Percentiles rank a stretch among this genome's conserved stretches.
Evolutionary conservation across 345 rosid species (phyloP).

Genomic region (Salix caprea): DNA sequence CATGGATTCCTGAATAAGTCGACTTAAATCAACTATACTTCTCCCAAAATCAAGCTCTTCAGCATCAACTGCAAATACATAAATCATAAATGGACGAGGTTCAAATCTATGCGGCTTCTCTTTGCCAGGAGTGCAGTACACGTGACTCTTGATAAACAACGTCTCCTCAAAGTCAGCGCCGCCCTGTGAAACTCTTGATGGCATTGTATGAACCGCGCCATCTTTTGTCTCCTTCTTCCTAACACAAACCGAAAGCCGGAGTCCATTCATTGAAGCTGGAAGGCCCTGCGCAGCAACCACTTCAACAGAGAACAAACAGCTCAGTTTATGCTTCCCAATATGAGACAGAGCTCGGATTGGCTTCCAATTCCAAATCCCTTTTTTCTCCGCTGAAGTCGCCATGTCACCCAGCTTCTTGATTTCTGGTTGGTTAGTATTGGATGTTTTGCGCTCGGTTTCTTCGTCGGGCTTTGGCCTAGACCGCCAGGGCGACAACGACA

Average conservation of each 20-base stretch:
- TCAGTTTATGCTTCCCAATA: constrained; percentile 81
- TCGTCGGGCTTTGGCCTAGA: constrained; percentile 66
- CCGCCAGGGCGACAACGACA: constrained; percentile 92
- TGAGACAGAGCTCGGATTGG: constrained; percentile 77
- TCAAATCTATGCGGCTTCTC: constrained; percentile 66
- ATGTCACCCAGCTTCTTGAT: constrained; percentile 31
- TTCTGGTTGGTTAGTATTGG: constrained; percentile 3
- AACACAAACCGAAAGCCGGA: constrained; percentile 80
- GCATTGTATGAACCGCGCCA: constrained; percentile 88
- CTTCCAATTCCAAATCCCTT: constrained; percentile 92
- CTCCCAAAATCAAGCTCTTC: constrained; percentile 81
- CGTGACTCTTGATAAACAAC: constrained; percentile 69
- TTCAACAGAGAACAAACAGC: constrained; percentile 86
- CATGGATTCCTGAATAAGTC: constrained; percentile 68
- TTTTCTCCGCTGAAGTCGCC: constrained; percentile 41
- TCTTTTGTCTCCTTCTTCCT: constrained; percentile 82
- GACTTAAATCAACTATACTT: constrained; percentile 58
- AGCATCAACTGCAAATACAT: constrained; percentile 72
- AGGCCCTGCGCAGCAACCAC: constrained; percentile 77
- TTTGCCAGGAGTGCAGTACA: constrained; percentile 53
- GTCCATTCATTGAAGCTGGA: constrained; percentile 88
- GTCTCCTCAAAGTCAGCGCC: constrained; percentile 95
- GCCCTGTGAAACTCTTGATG: constrained; percentile 79
- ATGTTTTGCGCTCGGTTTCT: constrained; percentile 7
- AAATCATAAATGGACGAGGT: constrained; percentile 72